Percentiles rank a stretch among this genome's conserved stretches.
phyloP scores from a whole-genome alignment of 169 alveolate species.

The Perkinsus olseni region DNA sequence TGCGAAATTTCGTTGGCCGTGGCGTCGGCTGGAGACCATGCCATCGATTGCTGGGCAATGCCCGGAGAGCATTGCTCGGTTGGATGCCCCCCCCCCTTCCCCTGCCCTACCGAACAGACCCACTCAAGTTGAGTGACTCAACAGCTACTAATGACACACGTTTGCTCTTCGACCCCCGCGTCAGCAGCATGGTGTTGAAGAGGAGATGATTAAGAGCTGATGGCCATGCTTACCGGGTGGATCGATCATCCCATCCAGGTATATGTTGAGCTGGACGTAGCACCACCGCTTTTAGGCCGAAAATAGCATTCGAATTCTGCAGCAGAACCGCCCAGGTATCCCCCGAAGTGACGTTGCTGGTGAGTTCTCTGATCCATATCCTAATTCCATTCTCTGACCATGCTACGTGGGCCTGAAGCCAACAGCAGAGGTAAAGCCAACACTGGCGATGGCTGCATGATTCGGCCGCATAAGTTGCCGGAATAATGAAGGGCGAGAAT shows the following conservation, averaged over 20 bases:
- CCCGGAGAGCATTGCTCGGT: too few species aligned
- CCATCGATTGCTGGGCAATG: too few species aligned
- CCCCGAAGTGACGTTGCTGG: background rate
- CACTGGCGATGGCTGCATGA: background rate
- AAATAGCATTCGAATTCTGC: background rate
- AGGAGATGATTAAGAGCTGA: too few species aligned
- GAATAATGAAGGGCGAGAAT: background rate
- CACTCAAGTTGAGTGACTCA: too few species aligned
- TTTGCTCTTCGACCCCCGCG: too few species aligned
- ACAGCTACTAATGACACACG: too few species aligned
- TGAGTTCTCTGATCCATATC: background rate
- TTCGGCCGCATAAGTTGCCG: too few species aligned
- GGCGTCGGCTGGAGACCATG: background rate
- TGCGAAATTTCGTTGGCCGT: background rate
- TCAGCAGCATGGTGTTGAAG: too few species aligned
- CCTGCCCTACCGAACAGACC: too few species aligned
- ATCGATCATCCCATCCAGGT: background rate
- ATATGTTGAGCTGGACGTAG: background rate
- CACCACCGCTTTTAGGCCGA: background rate
- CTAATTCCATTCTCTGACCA: background rate
- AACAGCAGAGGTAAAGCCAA: too few species aligned
- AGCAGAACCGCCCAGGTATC: background rate
- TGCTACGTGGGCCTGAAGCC: background rate
- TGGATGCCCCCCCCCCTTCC: too few species aligned
- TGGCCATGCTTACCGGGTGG: background rate